These are phyloP conservation scores for Penicillium hesseltinei DNA, from an alignment of 2,329 filamentous ascomycete species.

Conservation along the genomic window DNA sequence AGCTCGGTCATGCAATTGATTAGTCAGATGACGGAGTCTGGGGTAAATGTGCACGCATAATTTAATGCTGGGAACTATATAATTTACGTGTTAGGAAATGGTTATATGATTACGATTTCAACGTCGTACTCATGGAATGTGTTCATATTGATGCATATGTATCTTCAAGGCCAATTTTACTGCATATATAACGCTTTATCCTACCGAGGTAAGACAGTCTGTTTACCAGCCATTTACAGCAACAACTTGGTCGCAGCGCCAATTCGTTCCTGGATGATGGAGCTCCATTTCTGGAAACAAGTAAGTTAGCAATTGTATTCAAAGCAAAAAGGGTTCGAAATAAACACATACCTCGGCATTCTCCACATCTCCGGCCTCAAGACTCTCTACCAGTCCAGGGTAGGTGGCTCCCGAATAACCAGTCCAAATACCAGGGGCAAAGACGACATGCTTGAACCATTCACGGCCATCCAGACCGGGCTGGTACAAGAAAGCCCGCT, in stretches of 20 bases:
- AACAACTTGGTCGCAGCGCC: constrained; percentile 33
- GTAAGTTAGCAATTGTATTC: constrained; percentile 6
- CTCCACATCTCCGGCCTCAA: constrained; percentile 51
- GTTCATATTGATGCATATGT: neutral
- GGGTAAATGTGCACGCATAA: constrained; percentile 6
- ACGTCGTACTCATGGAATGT: neutral
- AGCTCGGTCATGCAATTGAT: constrained; percentile 6
- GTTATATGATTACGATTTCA: neutral
- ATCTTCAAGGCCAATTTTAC: neutral
- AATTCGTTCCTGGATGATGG: constrained; percentile 39
- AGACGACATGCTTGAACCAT: constrained; percentile 96
- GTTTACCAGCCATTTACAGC: constrained; percentile 14
- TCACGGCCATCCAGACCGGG: constrained; percentile 72
- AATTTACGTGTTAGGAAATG: neutral
- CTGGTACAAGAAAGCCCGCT: constrained; percentile 74
- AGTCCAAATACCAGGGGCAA: constrained; percentile 87
- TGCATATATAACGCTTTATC: neutral
- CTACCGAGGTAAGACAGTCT: neutral
- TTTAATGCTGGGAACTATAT: neutral
- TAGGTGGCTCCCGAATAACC: constrained; percentile 77
- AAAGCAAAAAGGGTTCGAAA: neutral
- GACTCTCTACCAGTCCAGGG: constrained; percentile 62
- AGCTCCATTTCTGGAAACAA: constrained; percentile 40
- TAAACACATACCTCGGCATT: constrained; percentile 52
- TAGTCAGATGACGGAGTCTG: constrained; percentile 10